Conservation (phyloP, 2,329 filamentous ascomycete genomes). For the Cryphonectria radicalis region DNA sequence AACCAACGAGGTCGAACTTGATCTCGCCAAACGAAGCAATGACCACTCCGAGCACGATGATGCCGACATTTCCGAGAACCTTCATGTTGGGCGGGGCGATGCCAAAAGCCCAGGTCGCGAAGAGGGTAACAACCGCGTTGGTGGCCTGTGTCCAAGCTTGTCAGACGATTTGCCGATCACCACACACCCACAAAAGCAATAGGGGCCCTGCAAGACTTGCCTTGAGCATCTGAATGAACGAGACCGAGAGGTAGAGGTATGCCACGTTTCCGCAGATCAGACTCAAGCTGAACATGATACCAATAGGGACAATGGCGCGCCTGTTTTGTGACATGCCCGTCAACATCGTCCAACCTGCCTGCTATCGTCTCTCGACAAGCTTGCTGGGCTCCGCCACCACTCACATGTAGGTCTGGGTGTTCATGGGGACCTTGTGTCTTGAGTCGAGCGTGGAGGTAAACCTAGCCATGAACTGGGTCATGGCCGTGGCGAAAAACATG, state of each 20-base stretch:
- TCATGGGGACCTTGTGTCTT: conserved; percentile 93
- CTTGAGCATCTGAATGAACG: conserved; percentile 98
- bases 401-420: conserved; percentile 45
- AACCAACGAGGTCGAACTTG: conserved; percentile 77
- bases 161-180: neutral
- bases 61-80: conserved; percentile 83
- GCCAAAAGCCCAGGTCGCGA: conserved; percentile 83
- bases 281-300: conserved; percentile 87
- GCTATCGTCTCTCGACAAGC: neutral
- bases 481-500: conserved; percentile 82
- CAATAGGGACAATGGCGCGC: conserved; percentile 86
- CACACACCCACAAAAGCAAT: neutral
- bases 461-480: conserved; percentile 86
- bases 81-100: conserved; percentile 78
- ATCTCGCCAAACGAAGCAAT: conserved; percentile 92
- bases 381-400: conserved; percentile 8
- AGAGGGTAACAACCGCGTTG: conserved; percentile 84
- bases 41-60: conserved; percentile 88
- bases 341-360: conserved; percentile 4
- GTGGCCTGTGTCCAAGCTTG: conserved; percentile 64
- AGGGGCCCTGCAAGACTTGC: conserved; percentile 44
- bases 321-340: conserved; percentile 44
- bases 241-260: conserved; percentile 86
- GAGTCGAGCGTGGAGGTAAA: conserved; percentile 86
- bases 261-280: conserved; percentile 91